Percentiles rank a stretch among this genome's conserved stretches.
Conservation (phyloP, 1,284 basidiomycete species). For the Cerioporus squamosus region DNA sequence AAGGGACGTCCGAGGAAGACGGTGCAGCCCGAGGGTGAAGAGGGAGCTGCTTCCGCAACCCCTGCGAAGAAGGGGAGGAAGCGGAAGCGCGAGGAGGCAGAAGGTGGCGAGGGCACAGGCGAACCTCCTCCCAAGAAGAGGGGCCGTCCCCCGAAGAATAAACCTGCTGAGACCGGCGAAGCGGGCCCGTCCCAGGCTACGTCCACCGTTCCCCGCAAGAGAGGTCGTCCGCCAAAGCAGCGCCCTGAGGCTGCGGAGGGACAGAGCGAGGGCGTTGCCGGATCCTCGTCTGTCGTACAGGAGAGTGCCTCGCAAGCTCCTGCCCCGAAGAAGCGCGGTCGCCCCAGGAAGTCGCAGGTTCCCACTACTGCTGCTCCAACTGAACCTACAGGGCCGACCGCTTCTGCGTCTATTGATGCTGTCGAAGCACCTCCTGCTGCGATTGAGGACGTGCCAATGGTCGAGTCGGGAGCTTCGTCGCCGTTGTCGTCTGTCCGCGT, state of each 20-base stretch:
- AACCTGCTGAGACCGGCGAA: neutral
- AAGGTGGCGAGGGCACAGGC: conserved; percentile 25
- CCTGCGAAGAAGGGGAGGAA: conserved; percentile 28
- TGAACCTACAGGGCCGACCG: neutral
- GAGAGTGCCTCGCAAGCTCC: conserved; percentile 10
- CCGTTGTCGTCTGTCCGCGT: conserved; percentile 4
- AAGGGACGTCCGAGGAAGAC: conserved; percentile 32
- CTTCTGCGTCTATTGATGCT: no score
- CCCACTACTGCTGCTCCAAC: neutral
- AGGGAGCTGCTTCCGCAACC: conserved; percentile 4
- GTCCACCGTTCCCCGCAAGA: conserved; percentile 19
- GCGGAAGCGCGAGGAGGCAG: conserved; percentile 27
- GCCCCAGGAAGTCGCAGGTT: conserved; percentile 15
- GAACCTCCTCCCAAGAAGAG: conserved; percentile 38
- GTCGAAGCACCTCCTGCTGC: neutral
- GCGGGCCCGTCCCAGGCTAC: neutral
- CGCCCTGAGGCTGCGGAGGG: neutral
- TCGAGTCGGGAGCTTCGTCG: conserved; percentile 1
- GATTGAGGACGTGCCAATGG: neutral
- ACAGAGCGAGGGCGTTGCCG: conserved; percentile 14
- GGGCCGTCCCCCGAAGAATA: conserved; percentile 40
- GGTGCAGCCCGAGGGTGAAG: conserved; percentile 6
- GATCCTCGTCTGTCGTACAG: neutral
- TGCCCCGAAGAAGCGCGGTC: conserved; percentile 30
- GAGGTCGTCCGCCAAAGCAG: conserved; percentile 41